phyloP scores from a whole-genome alignment of 345 rosid genomes.

The Citropsis articulata region DNA sequence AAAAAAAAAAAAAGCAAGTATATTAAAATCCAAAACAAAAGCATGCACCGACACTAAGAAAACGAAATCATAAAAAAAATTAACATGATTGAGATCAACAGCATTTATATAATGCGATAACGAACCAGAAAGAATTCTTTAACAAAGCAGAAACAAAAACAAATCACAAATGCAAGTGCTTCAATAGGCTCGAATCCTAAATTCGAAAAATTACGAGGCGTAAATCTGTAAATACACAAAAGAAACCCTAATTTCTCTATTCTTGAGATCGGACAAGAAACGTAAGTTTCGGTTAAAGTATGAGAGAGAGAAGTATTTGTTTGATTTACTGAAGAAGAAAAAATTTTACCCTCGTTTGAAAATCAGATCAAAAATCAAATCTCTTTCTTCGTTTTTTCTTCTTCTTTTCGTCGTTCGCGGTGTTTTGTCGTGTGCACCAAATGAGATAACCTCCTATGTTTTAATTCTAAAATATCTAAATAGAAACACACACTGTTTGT shows the following conservation, averaged over 20 bases:
- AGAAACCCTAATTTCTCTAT: not conserved
- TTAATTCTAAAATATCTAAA: not conserved
- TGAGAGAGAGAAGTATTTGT: not conserved
- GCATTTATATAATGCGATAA: not conserved
- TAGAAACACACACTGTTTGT: not conserved
- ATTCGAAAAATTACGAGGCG: not conserved
- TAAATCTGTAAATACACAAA: not conserved
- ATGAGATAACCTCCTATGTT: not conserved
- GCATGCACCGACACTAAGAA: not conserved
- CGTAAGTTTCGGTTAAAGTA: not conserved
- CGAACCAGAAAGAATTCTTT: no score
- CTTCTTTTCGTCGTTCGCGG: not conserved
- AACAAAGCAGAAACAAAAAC: not conserved
- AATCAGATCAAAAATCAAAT: not conserved
- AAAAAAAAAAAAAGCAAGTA: not conserved
- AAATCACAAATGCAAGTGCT: not conserved
- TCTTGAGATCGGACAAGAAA: not conserved
- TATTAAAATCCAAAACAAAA: not conserved
- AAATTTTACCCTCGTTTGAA: not conserved
- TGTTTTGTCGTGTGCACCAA: not conserved
- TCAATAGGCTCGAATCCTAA: not conserved
- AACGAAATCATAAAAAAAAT: not conserved
- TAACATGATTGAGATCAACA: not conserved
- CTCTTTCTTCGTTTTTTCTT: constrained; percentile 4
- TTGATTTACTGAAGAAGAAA: not conserved